Percentiles rank a stretch among this genome's conserved stretches.
Evolutionary conservation across 1,284 basidiomycete species (phyloP).

Genomic region (Irpex sp.): DNA sequence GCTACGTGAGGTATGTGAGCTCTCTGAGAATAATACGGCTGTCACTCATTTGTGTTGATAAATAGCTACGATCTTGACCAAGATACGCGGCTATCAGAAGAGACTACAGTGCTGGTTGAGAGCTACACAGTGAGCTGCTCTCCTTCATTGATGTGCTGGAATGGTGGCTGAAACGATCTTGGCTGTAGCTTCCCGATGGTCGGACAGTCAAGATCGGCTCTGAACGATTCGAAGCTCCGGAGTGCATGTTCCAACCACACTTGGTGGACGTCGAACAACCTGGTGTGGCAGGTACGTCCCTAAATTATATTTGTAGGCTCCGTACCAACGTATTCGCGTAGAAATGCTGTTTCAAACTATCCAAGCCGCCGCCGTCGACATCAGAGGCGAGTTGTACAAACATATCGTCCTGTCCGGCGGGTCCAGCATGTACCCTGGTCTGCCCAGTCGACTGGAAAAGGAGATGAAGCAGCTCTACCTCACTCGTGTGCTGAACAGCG

Average conservation of each 20-base stretch:
- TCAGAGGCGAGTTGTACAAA: slow-evolving; percentile 92
- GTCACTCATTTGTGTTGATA: not conserved
- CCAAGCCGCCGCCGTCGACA: slow-evolving; percentile 87
- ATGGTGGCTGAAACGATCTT: slow-evolving; percentile 26
- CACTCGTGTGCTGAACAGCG: slow-evolving; percentile 81
- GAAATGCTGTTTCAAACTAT: slow-evolving; percentile 98
- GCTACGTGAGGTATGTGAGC: slow-evolving; percentile 79
- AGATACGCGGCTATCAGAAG: slow-evolving; percentile 91
- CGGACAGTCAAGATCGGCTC: slow-evolving; percentile 96
- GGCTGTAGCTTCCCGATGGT: slow-evolving; percentile 95
- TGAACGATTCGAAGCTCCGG: slow-evolving; percentile 99
- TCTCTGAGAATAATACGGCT: not conserved
- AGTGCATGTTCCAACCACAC: slow-evolving; percentile 99
- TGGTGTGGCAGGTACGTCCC: slow-evolving; percentile 75
- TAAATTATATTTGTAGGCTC: not conserved
- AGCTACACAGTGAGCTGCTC: slow-evolving; percentile 75
- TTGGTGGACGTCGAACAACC: slow-evolving; percentile 97
- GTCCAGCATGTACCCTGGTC: slow-evolving; percentile 97
- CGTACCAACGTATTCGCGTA: too few species aligned
- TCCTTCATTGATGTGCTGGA: not conserved
- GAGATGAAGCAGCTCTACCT: slow-evolving; percentile 99
- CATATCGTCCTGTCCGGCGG: slow-evolving; percentile 98
- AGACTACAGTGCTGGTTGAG: slow-evolving; percentile 95
- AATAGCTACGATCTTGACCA: slow-evolving; percentile 89
- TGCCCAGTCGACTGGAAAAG: slow-evolving; percentile 95